Evolutionary conservation across 345 rosid genomes (phyloP), one percentile per base, ranked within the genome.

Genomic region (Citrus cavaleriei): DNA sequence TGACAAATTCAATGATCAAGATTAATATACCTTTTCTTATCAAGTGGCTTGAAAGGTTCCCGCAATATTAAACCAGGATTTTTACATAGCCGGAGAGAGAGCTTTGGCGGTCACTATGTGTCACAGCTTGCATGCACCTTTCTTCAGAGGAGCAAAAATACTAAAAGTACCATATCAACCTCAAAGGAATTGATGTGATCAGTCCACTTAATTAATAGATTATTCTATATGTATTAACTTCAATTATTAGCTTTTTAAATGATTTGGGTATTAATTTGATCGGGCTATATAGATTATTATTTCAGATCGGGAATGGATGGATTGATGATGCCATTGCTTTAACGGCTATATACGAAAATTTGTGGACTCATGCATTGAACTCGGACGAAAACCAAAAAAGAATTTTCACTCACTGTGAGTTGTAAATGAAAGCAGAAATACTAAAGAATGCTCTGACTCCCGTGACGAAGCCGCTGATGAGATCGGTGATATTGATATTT

Each of bases 1-100:
- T 10, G 85, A 87, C 12, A 63, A 22, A 13, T 79, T 16, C 7
- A 81, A 86, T 1, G 88, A 86, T 28, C 68, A 57, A 46, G 88
- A 88, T 80, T 75, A 86, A 4, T 86, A 84, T 46, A 62, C 61
- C 35, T 13, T 86, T 88, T 77, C 82, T 88, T n/a, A 64, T 86
- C 25, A 86, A 86, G 66, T 86, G 91, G 89, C 79, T 88, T 16
- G 84, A 86, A 60, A 88, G 89, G 79, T 88, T 88, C 60, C 89
- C 89, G 1, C 87, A 86, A 67, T 88, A 88, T 75, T 85, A 88
- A 74, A 75, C 54, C 34, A 51, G 88, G 85, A 86, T 22, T 83
- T 88, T 58, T 88, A 77, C 77, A 79, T 88, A 25, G 68, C 81
- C 22, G 84, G 89, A 10, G 87, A 88, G 78, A 88, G 76, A 83